Conservation (phyloP, 1,139 yeast species). For the Saccharomyces uvarum region DNA sequence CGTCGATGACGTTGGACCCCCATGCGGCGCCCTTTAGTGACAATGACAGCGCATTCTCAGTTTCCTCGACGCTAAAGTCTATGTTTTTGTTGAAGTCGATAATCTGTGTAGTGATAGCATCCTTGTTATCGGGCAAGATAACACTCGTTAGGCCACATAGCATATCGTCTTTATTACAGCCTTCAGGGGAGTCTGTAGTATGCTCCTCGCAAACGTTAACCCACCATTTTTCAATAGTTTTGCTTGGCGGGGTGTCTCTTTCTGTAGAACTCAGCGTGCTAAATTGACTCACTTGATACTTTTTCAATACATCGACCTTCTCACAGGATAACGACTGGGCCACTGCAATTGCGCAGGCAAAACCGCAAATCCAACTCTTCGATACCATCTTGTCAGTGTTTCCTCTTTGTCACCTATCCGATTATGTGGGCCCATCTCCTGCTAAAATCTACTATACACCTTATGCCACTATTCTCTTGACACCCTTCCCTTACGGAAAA, state of each 20-base stretch:
- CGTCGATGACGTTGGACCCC: slow-evolving; percentile 56
- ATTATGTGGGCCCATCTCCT: not conserved
- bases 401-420: not conserved
- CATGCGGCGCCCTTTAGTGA: slow-evolving; percentile 53
- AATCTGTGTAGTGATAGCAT: slow-evolving; percentile 21
- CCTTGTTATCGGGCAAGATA: slow-evolving; percentile 38
- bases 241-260: slow-evolving; percentile 71
- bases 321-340: slow-evolving; percentile 18
- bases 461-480: not conserved
- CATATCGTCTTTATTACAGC: slow-evolving; percentile 64
- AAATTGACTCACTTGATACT: slow-evolving; percentile 17
- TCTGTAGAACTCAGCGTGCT: slow-evolving; percentile 22
- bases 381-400: not conserved
- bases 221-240: slow-evolving; percentile 56
- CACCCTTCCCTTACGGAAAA: not conserved
- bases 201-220: slow-evolving; percentile 60
- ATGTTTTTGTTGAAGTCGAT: slow-evolving; percentile 20
- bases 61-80: slow-evolving; percentile 13
- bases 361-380: not conserved
- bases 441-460: not conserved
- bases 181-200: slow-evolving; percentile 27
- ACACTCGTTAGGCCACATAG: slow-evolving; percentile 59
- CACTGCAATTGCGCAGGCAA: not conserved
- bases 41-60: slow-evolving; percentile 33
- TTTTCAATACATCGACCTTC: slow-evolving; percentile 19